A percentile compares a stretch with the other conserved stretches of the same genome.
phyloP scores from a whole-genome alignment of 2,329 filamentous ascomycete species.

The Penicillium nordicum region DNA sequence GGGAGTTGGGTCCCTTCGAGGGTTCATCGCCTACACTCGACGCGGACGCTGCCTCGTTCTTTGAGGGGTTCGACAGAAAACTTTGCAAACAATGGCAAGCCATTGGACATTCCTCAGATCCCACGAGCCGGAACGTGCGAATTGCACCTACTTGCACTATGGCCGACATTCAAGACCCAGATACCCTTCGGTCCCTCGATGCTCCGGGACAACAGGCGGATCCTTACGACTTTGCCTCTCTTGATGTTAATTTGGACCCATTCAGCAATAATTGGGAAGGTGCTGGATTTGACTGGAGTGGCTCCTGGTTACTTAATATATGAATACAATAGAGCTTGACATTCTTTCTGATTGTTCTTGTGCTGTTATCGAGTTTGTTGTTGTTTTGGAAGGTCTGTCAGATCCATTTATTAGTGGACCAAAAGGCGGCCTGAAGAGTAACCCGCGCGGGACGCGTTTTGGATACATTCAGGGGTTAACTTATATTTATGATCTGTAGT shows the following conservation, averaged over 20 bases:
- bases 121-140: background rate
- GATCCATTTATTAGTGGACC: too few species aligned
- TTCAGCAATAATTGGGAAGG: constrained; percentile 26
- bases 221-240: constrained; percentile 12
- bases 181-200: constrained; percentile 9
- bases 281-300: constrained; percentile 27
- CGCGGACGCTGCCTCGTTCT: constrained; percentile 20
- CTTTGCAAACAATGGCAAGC: constrained; percentile 24
- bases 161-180: constrained; percentile 19
- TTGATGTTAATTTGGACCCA: constrained; percentile 17
- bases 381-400: too few species aligned
- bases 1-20: constrained; percentile 19
- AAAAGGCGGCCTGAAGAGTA: too few species aligned
- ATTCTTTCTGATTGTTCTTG: too few species aligned
- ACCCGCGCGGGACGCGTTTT: too few species aligned
- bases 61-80: constrained; percentile 22
- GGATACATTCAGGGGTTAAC: too few species aligned
- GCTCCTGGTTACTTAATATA: constrained; percentile 25
- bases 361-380: too few species aligned
- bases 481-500: too few species aligned
- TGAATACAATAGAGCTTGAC: background rate
- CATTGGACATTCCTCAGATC: constrained; percentile 17
- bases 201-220: constrained; percentile 11
- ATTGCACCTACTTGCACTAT: constrained; percentile 15
- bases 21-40: constrained; percentile 16